Evolutionary conservation across 2,329 filamentous ascomycete genomes (phyloP).

Genomic region (Aspergillus sp.): DNA sequence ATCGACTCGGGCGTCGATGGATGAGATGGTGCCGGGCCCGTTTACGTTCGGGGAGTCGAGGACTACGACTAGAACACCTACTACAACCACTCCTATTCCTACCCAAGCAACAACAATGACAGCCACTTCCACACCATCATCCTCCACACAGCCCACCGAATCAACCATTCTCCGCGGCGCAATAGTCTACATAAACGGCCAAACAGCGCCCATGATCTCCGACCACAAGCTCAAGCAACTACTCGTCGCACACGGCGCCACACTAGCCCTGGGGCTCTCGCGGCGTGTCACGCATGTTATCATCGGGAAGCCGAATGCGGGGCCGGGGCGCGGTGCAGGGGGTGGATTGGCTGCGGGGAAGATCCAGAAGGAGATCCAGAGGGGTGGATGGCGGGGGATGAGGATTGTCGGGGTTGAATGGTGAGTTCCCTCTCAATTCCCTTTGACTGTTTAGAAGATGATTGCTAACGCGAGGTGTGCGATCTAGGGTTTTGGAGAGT

Average conservation of each 20-base stretch:
- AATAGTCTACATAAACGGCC: conserved; percentile 85
- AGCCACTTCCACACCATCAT: background rate
- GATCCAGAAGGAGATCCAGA: conserved; percentile 76
- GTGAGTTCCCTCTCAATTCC: conserved; percentile 51
- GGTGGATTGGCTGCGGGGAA: conserved; percentile 79
- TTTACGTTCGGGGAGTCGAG: background rate
- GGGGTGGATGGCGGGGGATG: conserved; percentile 69
- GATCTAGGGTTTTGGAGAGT: conserved; percentile 75
- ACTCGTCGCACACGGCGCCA: conserved; percentile 74
- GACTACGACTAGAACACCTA: background rate
- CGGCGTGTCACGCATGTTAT: conserved; percentile 86
- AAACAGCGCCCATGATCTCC: conserved; percentile 77
- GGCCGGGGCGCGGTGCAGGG: conserved; percentile 60
- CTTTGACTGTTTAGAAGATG: conserved; percentile 1
- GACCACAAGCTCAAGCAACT: conserved; percentile 85
- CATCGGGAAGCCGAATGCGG: conserved; percentile 63
- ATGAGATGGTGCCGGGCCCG: background rate
- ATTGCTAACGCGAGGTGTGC: conserved; percentile 3
- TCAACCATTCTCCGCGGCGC: conserved; percentile 68
- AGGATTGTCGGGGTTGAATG: conserved; percentile 84
- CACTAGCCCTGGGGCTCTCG: conserved; percentile 70
- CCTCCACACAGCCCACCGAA: background rate
- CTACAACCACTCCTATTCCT: background rate
- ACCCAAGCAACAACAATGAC: background rate
- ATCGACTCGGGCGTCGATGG: background rate